Base-by-base conservation (phyloP, 768 basidiomycete species). In the Tylopilus felleus region DNA sequence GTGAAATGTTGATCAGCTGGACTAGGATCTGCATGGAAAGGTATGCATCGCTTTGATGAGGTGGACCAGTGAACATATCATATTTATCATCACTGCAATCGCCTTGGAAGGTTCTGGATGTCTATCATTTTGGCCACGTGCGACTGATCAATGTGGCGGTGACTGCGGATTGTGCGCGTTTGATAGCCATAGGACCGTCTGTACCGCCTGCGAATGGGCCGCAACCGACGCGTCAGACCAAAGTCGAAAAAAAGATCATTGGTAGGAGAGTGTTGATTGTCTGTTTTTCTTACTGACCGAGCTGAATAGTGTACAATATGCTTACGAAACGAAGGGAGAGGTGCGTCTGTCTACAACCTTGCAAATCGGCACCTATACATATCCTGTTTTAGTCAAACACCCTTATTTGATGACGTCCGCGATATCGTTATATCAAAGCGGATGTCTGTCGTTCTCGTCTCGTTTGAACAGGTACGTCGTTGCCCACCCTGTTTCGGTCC, bases 201-300 rank as follows among this genome's bases (percentile, higher is more conserved):
- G 62, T 75, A 28, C 67, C 74, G 1, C 75, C 76, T 1, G 52
- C 61, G 1, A 66, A 76, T 43, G 74, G 77, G 5, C 66, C 77
- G 9, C 75, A 78, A 27, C 80, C 80, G 5, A 78, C 72, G 7
- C 60, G 62, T 55, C 78, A 71, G 55, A 78, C 77, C 40, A 70
- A 74, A 36, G 73, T 75, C 1, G 80, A 82, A 60, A 81, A 82
- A 47, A 75, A 77, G 45, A 76, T 81, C 35, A 73, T 81, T 27
- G 77, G 80, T 81, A 56, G 21, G 76, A 48, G 10, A 1, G 4
- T 14, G 1, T 22, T 17, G 21, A 22, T 23, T 1, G 9, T 40
- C 5, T 10, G 10, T 41, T 0, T 39, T 45, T n/a, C 33, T 13
- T 28, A 21, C 54, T 61, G 51, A 66, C 42, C 19, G 1, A 14